phyloP scores from a whole-genome alignment of 176 grass and related monocot species.

The Sorghum bicolor region DNA sequence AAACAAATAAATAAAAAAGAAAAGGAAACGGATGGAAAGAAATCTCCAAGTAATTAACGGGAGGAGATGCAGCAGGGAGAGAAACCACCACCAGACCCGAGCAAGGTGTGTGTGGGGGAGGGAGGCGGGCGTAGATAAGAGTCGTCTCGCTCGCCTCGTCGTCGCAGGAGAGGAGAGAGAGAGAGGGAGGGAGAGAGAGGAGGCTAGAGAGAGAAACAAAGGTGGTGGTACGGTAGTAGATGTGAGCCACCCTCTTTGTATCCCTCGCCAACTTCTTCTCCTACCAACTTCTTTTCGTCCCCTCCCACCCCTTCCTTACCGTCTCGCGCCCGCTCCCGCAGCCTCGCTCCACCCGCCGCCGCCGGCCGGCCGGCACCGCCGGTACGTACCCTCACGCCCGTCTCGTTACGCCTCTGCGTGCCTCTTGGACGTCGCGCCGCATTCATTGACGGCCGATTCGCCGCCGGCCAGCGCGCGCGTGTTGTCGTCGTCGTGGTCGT shows the following conservation, averaged over 20 bases:
- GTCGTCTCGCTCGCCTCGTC: conserved; percentile 18
- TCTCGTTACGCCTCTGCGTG: not conserved
- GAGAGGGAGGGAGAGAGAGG: not conserved
- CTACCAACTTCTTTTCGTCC: conserved; percentile 50
- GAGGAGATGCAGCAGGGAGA: conserved; percentile 32
- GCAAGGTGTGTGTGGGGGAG: not conserved
- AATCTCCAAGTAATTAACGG: conserved; percentile 29
- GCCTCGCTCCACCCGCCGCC: not conserved
- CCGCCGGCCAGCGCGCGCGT: not conserved
- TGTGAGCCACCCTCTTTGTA: conserved; percentile 73
- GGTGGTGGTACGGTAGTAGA: conserved; percentile 60
- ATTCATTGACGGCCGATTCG: conserved; percentile 27
- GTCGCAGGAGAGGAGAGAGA: not conserved
- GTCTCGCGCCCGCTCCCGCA: conserved; percentile 19
- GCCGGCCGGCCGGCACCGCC: conserved; percentile 13
- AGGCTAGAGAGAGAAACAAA: conserved; percentile 41
- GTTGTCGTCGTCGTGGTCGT: not conserved
- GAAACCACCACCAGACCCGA: not conserved
- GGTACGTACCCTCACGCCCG: conserved; percentile 25
- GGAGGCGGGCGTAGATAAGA: conserved; percentile 9
- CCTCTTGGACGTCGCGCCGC: conserved; percentile 19
- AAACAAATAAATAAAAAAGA: not conserved
- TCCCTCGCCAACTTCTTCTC: conserved; percentile 59
- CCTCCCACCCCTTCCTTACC: not conserved
- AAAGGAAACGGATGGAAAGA: not conserved